phyloP scores from a whole-genome alignment of 148 eudicot genomes.

The Cornus kousa region DNA sequence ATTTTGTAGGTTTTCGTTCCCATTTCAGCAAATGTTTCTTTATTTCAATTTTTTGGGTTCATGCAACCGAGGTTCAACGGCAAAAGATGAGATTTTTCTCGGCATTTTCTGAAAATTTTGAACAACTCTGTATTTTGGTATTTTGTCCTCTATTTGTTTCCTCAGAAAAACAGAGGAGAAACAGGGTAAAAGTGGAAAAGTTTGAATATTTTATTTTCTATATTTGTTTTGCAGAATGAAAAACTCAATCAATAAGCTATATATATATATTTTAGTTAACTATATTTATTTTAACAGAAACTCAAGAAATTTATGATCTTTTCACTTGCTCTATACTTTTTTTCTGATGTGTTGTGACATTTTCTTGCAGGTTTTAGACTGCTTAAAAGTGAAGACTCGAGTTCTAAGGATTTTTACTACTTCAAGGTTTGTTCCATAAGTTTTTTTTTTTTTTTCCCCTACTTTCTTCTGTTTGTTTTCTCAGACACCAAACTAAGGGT shows the following conservation, averaged over 20 bases:
- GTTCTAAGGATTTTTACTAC: not conserved
- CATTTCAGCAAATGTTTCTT: not conserved
- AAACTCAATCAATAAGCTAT: not conserved
- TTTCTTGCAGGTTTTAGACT: not conserved
- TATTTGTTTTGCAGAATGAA: no score
- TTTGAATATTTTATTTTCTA: not conserved
- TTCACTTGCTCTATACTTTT: not conserved
- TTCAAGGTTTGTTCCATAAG: slow-evolving; percentile 23
- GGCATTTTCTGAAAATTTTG: not conserved
- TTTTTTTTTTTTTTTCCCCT: not conserved
- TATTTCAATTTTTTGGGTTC: not conserved
- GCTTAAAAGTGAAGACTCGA: not conserved
- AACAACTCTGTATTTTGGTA: not conserved
- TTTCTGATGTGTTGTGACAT: not conserved
- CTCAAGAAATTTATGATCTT: not conserved
- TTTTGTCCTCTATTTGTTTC: not conserved
- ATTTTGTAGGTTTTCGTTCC: not conserved
- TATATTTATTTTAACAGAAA: not conserved
- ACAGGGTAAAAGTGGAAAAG: not conserved
- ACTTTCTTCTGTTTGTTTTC: not conserved
- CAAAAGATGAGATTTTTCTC: not conserved
- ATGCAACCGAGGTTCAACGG: not conserved
- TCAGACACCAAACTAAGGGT: not conserved
- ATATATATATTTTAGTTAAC: no score
- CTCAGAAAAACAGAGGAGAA: not conserved